Percentiles rank a stretch among this genome's conserved stretches.
Conservation (phyloP, 805 yeast species). For the Candida schatavii region DNA sequence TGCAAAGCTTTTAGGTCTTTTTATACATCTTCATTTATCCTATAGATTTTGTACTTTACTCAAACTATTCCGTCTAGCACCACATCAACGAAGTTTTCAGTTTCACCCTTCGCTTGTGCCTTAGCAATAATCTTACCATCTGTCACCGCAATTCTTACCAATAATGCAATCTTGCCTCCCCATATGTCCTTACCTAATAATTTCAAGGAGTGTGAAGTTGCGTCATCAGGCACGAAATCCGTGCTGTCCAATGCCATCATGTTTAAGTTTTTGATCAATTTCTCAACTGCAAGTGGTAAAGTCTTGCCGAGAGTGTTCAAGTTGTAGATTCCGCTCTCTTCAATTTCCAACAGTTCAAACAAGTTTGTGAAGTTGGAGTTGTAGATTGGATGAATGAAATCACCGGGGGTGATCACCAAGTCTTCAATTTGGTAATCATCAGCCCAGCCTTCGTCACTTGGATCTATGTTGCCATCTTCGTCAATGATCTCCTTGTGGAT, state of each 20-base stretch:
- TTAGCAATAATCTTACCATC: constrained; percentile 61
- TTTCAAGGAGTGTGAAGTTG: constrained; percentile 70
- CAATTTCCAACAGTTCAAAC: constrained; percentile 66
- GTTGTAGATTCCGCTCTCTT: constrained; percentile 67
- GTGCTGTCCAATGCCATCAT: constrained; percentile 67
- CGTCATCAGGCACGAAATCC: constrained; percentile 58
- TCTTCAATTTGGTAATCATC: constrained; percentile 93
- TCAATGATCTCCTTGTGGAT: constrained; percentile 78
- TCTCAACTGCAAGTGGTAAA: constrained; percentile 44
- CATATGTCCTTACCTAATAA: constrained; percentile 75
- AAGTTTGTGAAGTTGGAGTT: constrained; percentile 70
- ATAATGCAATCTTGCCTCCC: constrained; percentile 53
- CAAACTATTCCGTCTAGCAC: constrained; percentile 51
- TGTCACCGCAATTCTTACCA: constrained; percentile 48
- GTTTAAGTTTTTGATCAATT: constrained; percentile 48
- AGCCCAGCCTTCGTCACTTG: constrained; percentile 76
- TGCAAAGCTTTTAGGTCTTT: too few species aligned
- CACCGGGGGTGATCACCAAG: constrained; percentile 72
- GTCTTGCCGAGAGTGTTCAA: constrained; percentile 40
- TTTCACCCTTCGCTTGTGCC: constrained; percentile 49
- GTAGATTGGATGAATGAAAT: constrained; percentile 73
- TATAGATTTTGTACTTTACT: neutral
- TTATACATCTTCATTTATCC: neutral
- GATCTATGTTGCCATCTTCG: constrained; percentile 61
- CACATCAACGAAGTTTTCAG: constrained; percentile 46